phyloP scores from a whole-genome alignment of 163 green algal genomes.

The Scenedesmus sp. region DNA sequence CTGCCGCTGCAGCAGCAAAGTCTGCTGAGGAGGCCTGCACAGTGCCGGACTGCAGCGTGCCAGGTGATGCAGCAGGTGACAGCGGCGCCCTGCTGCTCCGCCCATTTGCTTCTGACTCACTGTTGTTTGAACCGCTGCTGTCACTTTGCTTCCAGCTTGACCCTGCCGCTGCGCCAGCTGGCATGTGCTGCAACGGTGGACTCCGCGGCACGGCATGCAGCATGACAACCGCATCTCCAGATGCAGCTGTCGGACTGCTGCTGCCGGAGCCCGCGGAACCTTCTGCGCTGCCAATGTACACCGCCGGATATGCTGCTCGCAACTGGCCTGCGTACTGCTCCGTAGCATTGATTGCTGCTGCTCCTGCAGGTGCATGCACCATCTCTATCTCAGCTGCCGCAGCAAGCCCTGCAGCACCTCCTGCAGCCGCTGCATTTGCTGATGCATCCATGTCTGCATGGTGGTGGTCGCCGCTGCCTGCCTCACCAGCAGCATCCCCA shows the following conservation, averaged over 20 bases:
- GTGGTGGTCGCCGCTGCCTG: not conserved
- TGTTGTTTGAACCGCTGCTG: not conserved
- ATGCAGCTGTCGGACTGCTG: constrained; percentile 3
- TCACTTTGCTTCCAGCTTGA: not conserved
- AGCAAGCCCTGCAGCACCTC: not conserved
- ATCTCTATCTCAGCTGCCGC: constrained; percentile 3
- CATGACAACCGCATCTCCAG: not conserved
- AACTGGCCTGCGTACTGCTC: not conserved
- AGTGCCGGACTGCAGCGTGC: not conserved
- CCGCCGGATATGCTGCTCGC: not conserved
- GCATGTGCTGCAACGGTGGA: not conserved
- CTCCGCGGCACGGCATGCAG: not conserved
- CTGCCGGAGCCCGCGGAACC: not conserved
- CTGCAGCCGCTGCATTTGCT: not conserved
- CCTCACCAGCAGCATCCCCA: not conserved
- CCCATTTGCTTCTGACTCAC: not conserved
- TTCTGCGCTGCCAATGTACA: not conserved
- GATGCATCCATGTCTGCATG: not conserved
- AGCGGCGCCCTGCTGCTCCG: not conserved
- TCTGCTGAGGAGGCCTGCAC: not conserved
- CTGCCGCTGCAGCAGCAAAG: constrained; percentile 51
- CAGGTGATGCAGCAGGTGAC: not conserved
- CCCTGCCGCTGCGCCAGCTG: constrained; percentile 3
- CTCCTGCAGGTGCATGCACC: not conserved
- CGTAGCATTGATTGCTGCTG: not conserved